A percentile compares a stretch with the other conserved stretches of the same genome.
Conservation (phyloP, 148 eudicot species). For the Oxyria digyna region DNA sequence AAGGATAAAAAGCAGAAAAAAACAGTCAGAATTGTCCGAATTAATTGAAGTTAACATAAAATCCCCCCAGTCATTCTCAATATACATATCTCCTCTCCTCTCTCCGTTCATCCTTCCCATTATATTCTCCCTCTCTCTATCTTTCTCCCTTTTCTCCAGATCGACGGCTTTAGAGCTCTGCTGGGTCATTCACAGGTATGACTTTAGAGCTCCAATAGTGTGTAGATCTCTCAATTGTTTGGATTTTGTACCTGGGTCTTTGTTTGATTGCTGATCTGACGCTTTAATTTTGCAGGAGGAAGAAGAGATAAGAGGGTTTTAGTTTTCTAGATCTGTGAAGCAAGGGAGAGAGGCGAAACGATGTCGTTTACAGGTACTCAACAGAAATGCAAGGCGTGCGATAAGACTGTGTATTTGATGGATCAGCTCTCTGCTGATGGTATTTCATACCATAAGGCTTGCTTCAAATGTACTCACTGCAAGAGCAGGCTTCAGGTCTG, state of each 20-base stretch:
- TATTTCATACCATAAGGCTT: constrained; percentile 50
- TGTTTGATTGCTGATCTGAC: neutral
- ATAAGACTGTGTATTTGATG: constrained; percentile 60
- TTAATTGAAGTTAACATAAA: neutral
- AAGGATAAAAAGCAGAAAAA: constrained; percentile 4
- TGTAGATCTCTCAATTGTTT: neutral
- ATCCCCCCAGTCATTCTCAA: neutral
- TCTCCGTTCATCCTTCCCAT: neutral
- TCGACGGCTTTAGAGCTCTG: constrained; percentile 7
- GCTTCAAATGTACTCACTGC: constrained; percentile 81
- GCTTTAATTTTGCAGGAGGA: constrained; percentile 3
- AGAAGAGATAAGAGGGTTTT: neutral
- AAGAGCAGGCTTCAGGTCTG: constrained; percentile 48
- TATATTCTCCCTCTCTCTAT: neutral
- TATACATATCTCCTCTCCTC: neutral
- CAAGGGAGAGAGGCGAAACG: constrained; percentile 6
- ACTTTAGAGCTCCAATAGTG: neutral
- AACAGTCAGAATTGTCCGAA: constrained; percentile 1
- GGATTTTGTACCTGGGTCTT: neutral
- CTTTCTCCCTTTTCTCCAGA: neutral
- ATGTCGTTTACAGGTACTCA: constrained; percentile 65
- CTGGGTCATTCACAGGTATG: constrained; percentile 1
- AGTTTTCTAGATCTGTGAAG: constrained; percentile 3
- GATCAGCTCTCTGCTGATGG: constrained; percentile 78
- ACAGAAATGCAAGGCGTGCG: constrained; percentile 79